Evolutionary conservation across 805 yeast genomes (phyloP), one percentile per base, ranked within the genome.

Genomic region (Grigorovia yakushimaensis): DNA sequence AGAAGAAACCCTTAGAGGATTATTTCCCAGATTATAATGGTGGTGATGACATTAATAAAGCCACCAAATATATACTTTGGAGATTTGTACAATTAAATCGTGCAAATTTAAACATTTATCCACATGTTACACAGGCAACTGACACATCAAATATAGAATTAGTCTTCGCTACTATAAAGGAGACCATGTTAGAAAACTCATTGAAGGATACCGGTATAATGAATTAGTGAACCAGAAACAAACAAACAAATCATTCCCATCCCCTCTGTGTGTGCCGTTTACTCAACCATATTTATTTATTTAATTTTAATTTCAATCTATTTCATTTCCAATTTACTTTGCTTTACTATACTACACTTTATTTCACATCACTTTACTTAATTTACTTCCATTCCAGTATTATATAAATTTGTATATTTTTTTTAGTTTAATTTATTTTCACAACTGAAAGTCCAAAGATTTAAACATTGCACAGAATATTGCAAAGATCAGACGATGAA

Each of bases 41-140:
- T 35, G 96, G 96, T n/a, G 73, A 75, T 51, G 89, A 87, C 61
- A 84, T 88, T 47, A 83, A 84, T 58, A 88, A 86, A 62, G 96
- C 96, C 18, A 95, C 93, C 35, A 88, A 87, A 64, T 88, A 88
- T 58, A 87, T 89, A 49, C 73, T 88, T 40, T 87, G 95, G 95
- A 75, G 95, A 60, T 88, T 88, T 62, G 81, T 86, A 38, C 88
- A 84, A 62, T 78, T 86, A 43, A 89, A 88, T 62, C 73, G 94
- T 54, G 81, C 93, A 1, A 87, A 88, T 19, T 70, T 88, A 52
- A 84, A 82, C 50, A 77, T 89, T 33, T 85, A 84, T 58, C 96
- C 96, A 11, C 95, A 88, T 64, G 84, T 88, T 21, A 88, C 97
- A 3, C 96, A 88, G 65, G 96, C 96, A 0, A 88, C 96, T 0